Evolutionary conservation across 257 asterid genomes (phyloP), one percentile per base, ranked within the genome.

Genomic region (Salvia miltiorrhiza): DNA sequence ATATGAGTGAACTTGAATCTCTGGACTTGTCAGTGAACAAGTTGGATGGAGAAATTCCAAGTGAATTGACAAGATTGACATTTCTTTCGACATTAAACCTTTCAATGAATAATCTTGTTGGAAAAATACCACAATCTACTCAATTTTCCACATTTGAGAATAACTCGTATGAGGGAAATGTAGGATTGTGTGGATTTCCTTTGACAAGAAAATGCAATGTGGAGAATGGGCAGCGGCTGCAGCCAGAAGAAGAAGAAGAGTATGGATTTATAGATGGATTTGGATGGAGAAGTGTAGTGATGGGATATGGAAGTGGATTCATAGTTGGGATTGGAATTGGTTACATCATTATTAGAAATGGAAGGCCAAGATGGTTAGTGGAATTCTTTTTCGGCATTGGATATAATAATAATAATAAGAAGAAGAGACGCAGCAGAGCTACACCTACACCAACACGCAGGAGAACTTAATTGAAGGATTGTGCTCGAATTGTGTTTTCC

Each of bases 111-210:
- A 44, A 35, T 50, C 58, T 76, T 26, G 53, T 32, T 2, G 77
- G 74, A 3, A 2, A 9, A 12, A 71, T 64, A 24, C 69, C 56
- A 7, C 39, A 24, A 45, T 28, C 71, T 12, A 3, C 4, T 7
- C 62, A 66, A 4, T 40, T 77, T 23, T 24, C 30, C 28, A 71
- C 74, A 9, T 77, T 76, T 76, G 50, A 50, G 4, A 71, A 70
- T 28, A 23, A 24, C 4, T 70, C 76, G 1, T 76, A 63, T 45
- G 3, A 35, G 1, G 76, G 69, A 12, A 76, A 70, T 20, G 0
- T 2, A 2, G 53, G 69, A 21, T 20, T 70, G 32, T 76, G 80
- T 24, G 76, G 76, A 39, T 2, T 12, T 53, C 78, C 81, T 4
- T 52, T 60, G 71, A 53, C 54, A 6, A 67, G 53, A 32, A 44